Conservation (phyloP, 805 yeast species). For the Lipomyces mesembrius region DNA sequence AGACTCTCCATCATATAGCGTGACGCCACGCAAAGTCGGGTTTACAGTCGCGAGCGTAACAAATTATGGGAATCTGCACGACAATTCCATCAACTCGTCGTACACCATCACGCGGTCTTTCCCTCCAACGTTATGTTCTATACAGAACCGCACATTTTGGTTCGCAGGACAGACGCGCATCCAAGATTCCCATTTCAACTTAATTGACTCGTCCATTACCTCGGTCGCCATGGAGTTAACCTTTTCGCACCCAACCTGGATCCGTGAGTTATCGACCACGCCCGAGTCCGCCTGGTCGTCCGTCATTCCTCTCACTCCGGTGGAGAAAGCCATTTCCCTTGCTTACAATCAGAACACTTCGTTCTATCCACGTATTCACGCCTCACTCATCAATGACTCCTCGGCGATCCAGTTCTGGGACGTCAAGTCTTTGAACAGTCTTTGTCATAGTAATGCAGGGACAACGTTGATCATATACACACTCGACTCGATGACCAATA, state of each 20-base stretch:
- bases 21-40: constrained; percentile 2
- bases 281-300: not conserved
- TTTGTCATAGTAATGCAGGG: constrained; percentile 1
- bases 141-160: constrained; percentile 23
- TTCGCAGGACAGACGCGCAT: constrained; percentile 13
- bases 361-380: constrained; percentile 4
- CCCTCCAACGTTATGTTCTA: constrained; percentile 17
- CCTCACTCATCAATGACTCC: constrained; percentile 10
- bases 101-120: constrained; percentile 1
- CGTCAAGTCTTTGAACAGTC: constrained; percentile 7
- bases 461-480: constrained; percentile 14
- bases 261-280: constrained; percentile 4
- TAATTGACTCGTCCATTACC: not conserved
- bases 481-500: constrained; percentile 3
- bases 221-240: not conserved
- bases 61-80: constrained; percentile 12
- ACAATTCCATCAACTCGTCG: constrained; percentile 6
- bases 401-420: constrained; percentile 26
- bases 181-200: too few relatives aligned
- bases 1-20: not conserved
- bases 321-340: constrained; percentile 4
- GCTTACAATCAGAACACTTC: not conserved
- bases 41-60: constrained; percentile 13
- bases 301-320: constrained; percentile 14
- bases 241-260: constrained; percentile 11